Percentiles rank a stretch among this genome's conserved stretches.
phyloP scores from a whole-genome alignment of 176 grass and related monocot genomes.

The Avena eriantha region DNA sequence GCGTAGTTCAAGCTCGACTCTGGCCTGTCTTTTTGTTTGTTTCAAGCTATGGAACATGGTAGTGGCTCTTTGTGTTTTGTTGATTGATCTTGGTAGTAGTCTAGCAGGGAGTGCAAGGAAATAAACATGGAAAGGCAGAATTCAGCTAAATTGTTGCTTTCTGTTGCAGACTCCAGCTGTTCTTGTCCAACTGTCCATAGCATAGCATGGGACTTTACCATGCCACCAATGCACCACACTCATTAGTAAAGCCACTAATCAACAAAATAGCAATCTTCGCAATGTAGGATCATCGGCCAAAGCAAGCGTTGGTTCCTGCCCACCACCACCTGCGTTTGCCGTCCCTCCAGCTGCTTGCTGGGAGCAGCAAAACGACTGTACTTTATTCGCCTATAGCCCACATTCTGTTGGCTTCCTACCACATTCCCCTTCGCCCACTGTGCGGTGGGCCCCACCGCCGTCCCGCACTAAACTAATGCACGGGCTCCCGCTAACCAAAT shows the following conservation, averaged over 20 bases:
- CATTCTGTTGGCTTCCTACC: neutral
- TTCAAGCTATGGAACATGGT: conserved; percentile 38
- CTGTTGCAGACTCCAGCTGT: conserved; percentile 52
- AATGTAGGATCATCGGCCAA: conserved; percentile 1
- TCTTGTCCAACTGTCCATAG: conserved; percentile 51
- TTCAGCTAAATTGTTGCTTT: conserved; percentile 52
- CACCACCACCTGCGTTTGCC: conserved; percentile 27
- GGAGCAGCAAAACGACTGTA: conserved; percentile 14
- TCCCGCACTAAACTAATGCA: conserved; percentile 7
- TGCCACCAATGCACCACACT: conserved; percentile 33
- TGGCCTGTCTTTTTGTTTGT: conserved; percentile 48
- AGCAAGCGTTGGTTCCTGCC: neutral
- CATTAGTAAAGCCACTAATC: conserved; percentile 22
- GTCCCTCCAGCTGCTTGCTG: conserved; percentile 22
- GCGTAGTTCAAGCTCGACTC: conserved; percentile 17
- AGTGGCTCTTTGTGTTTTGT: conserved; percentile 10
- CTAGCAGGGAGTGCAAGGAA: neutral
- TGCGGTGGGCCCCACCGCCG: neutral
- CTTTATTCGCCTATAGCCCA: neutral
- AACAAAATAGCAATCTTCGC: conserved; percentile 21
- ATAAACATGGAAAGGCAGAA: neutral
- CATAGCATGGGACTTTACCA: conserved; percentile 1
- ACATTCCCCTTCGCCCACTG: neutral
- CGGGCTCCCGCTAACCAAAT: neutral
- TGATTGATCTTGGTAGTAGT: neutral